Conservation (phyloP, 257 asterid genomes). For the Plantago major region DNA sequence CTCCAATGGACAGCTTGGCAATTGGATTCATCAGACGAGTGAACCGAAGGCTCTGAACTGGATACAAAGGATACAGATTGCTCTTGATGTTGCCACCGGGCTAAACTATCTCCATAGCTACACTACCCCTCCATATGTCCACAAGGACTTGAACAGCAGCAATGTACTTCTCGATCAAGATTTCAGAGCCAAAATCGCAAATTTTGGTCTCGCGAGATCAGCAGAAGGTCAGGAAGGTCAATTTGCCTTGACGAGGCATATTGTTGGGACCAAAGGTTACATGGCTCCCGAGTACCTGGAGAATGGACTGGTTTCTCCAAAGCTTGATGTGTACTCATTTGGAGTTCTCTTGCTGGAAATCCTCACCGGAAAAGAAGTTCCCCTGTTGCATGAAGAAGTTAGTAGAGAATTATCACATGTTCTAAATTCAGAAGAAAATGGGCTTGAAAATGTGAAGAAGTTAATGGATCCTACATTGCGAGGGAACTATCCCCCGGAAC, state of each 20-base stretch:
- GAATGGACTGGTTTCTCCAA: constrained; percentile 70
- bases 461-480: constrained; percentile 55
- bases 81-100: constrained; percentile 70
- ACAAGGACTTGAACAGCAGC: constrained; percentile 64
- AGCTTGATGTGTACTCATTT: constrained; percentile 83
- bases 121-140: constrained; percentile 74
- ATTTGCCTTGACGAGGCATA: constrained; percentile 80
- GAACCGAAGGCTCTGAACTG: constrained; percentile 37
- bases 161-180: constrained; percentile 64
- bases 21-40: constrained; percentile 37
- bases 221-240: constrained; percentile 62
- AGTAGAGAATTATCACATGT: constrained; percentile 31
- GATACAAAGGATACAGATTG: constrained; percentile 64
- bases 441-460: constrained; percentile 29
- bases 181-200: constrained; percentile 69
- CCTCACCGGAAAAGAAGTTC: constrained; percentile 65
- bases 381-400: constrained; percentile 29
- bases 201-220: constrained; percentile 68
- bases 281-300: constrained; percentile 98
- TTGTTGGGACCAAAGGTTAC: constrained; percentile 90
- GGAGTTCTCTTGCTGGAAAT: constrained; percentile 81
- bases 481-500: constrained; percentile 53
- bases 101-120: constrained; percentile 79
- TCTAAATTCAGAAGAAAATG: constrained; percentile 33
- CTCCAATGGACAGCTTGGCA: constrained; percentile 53